Evolutionary conservation across 345 rosid species (phyloP).

Genomic region (thale cress (Arabidopsis thaliana)): TAIR10.1 NC_003076.8:850001-850500

Average conservation of each 20-base stretch:
- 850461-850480: slow-evolving; percentile 96
- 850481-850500: slow-evolving; percentile 88
- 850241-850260: slow-evolving; percentile 77
- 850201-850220: slow-evolving; percentile 77
- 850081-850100: slow-evolving; percentile 27
- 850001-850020: slow-evolving; percentile 85
- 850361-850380: slow-evolving; percentile 21
- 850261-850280: slow-evolving; percentile 99
- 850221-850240: slow-evolving; percentile 84
- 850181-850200: slow-evolving; percentile 13
- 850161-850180: not conserved
- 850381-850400: slow-evolving; percentile 18
- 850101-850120: not conserved
- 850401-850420: slow-evolving; percentile 44
- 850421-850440: slow-evolving; percentile 98
- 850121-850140: not conserved
- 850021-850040: slow-evolving; percentile 92
- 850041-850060: slow-evolving; percentile 93
- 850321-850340: not conserved
- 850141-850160: not conserved
- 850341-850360: not conserved
- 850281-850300: slow-evolving; percentile 57
- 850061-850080: slow-evolving; percentile 31
- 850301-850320: slow-evolving; percentile 5
- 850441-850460: slow-evolving; percentile 92